phyloP scores from a whole-genome alignment of 2,329 filamentous ascomycete species.

The Orbilia brochopaga region DNA sequence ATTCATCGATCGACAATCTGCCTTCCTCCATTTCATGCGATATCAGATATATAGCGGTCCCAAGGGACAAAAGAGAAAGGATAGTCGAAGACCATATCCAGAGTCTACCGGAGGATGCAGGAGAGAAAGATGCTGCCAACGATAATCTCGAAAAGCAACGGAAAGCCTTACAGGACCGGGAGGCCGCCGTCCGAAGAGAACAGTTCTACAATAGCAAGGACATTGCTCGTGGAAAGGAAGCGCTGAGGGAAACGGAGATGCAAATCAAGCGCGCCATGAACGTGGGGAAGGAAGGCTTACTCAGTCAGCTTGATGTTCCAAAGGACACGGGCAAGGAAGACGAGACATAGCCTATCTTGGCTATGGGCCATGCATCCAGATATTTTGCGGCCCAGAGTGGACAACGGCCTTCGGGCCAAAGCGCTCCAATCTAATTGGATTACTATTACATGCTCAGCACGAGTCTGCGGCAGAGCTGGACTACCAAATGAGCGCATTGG shows the following conservation, averaged over 20 bases:
- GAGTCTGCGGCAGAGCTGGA: too few species aligned
- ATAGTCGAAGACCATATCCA: conserved; percentile 72
- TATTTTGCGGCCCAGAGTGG: neutral
- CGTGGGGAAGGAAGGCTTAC: conserved; percentile 70
- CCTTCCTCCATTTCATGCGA: conserved; percentile 70
- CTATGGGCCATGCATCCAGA: neutral
- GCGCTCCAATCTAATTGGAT: too few species aligned
- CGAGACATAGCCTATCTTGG: neutral
- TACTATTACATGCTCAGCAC: too few species aligned
- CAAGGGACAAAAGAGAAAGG: conserved; percentile 65
- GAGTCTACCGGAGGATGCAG: conserved; percentile 67
- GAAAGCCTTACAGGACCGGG: conserved; percentile 70
- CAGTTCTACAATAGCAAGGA: conserved; percentile 67
- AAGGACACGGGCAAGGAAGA: conserved; percentile 56
- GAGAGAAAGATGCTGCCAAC: conserved; percentile 62
- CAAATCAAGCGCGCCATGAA: conserved; percentile 73
- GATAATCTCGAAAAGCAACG: conserved; percentile 67
- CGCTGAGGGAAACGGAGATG: conserved; percentile 70
- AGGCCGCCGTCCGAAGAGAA: conserved; percentile 68
- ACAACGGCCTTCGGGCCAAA: too few species aligned
- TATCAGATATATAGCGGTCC: conserved; percentile 71
- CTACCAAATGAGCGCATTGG: too few species aligned
- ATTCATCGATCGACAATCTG: conserved; percentile 65
- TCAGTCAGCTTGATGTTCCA: conserved; percentile 61
- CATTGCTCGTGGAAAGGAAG: conserved; percentile 67